phyloP scores from a whole-genome alignment of 352 stramenopile species.

The Thalassiosira hispida region DNA sequence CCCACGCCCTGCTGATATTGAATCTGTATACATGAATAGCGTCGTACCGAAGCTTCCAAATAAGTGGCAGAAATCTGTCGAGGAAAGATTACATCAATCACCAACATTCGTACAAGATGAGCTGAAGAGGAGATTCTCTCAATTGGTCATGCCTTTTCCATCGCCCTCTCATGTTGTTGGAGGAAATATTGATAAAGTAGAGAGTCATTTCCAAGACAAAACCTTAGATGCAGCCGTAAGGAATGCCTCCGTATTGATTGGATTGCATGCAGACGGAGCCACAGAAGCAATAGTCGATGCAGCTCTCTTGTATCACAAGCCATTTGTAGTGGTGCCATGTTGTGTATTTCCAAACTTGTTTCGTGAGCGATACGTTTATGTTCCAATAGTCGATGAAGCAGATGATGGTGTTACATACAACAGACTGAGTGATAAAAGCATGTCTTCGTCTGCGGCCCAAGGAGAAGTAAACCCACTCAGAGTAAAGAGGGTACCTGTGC shows the following conservation, averaged over 20 bases:
- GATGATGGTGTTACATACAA: not conserved
- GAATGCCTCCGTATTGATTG: conserved; percentile 88
- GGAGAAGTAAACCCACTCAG: not conserved
- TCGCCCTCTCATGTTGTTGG: conserved; percentile 14
- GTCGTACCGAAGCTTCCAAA: conserved; percentile 81
- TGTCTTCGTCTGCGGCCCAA: not conserved
- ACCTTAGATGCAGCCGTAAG: conserved; percentile 84
- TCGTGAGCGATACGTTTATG: conserved; percentile 45
- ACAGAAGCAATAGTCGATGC: conserved; percentile 94
- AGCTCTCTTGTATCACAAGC: conserved; percentile 89
- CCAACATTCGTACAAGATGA: conserved; percentile 64
- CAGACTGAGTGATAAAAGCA: not conserved
- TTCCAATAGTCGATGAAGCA: not conserved
- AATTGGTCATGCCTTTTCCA: conserved; percentile 61
- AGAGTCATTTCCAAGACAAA: conserved; percentile 33
- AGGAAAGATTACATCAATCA: conserved; percentile 53
- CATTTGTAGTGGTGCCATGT: conserved; percentile 95
- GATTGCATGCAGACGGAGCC: conserved; percentile 94
- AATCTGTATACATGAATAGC: conserved; percentile 62
- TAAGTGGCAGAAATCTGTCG: conserved; percentile 74
- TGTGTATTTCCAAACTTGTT: conserved; percentile 88
- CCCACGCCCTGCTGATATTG: conserved; percentile 66
- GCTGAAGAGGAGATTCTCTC: conserved; percentile 59
- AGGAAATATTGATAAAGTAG: not conserved
- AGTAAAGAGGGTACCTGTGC: conserved; percentile 46